These are phyloP conservation scores for Kokia cookei DNA, from an alignment of 441 rosid genomes.

Conservation along the genomic window DNA sequence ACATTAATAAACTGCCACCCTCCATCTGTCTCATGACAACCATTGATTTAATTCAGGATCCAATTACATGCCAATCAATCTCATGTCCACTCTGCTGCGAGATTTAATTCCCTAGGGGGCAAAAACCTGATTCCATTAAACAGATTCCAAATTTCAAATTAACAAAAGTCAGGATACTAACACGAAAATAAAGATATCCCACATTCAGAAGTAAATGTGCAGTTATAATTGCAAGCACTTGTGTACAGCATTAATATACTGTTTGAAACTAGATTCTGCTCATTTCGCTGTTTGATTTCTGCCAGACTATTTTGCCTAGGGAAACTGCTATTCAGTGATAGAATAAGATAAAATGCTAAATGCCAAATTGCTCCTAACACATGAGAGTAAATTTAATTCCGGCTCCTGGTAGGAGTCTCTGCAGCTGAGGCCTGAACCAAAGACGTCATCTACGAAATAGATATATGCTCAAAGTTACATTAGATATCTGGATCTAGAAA, in stretches of 20 bases:
- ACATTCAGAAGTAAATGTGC: not conserved
- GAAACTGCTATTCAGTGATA: not conserved
- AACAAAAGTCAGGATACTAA: not conserved
- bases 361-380: not conserved
- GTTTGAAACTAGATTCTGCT: not conserved
- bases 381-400: not conserved
- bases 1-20: constrained; percentile 4
- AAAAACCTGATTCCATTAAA: not conserved
- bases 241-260: not conserved
- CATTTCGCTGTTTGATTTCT: not conserved
- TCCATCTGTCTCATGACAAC: not conserved
- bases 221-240: not conserved
- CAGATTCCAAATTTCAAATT: not conserved
- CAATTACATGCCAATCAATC: constrained; percentile 9
- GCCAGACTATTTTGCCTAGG: not conserved
- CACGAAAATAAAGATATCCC: not conserved
- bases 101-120: not conserved
- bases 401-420: not conserved
- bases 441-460: not conserved
- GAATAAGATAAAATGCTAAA: not conserved
- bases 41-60: not conserved
- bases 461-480: not conserved
- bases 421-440: not conserved
- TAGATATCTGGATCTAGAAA: not conserved
- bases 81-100: not conserved